A percentile compares a stretch with the other conserved stretches of the same genome.
Conservation (phyloP, 352 stramenopile species). For the Globisporangium megalacanthum region DNA sequence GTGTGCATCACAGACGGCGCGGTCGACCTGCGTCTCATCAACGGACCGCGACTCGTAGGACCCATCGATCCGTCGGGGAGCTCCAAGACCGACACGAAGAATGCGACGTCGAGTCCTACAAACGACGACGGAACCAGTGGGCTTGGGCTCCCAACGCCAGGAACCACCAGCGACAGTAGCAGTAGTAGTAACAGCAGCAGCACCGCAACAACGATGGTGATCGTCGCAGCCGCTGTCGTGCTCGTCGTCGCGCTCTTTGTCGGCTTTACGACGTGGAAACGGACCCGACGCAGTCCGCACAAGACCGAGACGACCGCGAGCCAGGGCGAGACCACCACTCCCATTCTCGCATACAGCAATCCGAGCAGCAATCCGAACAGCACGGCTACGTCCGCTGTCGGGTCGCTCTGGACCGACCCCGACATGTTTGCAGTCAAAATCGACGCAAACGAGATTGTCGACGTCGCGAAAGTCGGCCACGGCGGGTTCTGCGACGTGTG, state of each 20-base stretch:
- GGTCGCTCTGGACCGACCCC: constrained; percentile 31
- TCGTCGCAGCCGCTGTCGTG: background rate
- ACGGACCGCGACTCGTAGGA: background rate
- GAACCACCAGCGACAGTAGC: background rate
- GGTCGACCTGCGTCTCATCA: constrained; percentile 2
- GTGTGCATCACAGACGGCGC: constrained; percentile 5
- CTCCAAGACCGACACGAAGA: background rate
- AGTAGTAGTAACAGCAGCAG: background rate
- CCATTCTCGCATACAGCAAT: no score
- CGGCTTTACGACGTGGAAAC: background rate
- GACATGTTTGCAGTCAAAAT: constrained; percentile 37
- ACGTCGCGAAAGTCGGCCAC: constrained; percentile 26
- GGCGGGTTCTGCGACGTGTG: constrained; percentile 38
- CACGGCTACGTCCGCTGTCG: no score
- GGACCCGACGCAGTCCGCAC: background rate
- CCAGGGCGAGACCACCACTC: background rate
- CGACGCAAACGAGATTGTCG: constrained; percentile 31
- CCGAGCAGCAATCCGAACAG: background rate
- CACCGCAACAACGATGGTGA: background rate
- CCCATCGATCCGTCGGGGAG: background rate
- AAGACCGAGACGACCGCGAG: background rate
- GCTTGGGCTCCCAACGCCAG: no score
- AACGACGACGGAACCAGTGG: no score
- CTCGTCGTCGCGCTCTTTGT: background rate
- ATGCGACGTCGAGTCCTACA: no score